These are phyloP conservation scores for Maudiozyma humilis DNA, from an alignment of 1,139 yeast genomes.

Conservation along the genomic window DNA sequence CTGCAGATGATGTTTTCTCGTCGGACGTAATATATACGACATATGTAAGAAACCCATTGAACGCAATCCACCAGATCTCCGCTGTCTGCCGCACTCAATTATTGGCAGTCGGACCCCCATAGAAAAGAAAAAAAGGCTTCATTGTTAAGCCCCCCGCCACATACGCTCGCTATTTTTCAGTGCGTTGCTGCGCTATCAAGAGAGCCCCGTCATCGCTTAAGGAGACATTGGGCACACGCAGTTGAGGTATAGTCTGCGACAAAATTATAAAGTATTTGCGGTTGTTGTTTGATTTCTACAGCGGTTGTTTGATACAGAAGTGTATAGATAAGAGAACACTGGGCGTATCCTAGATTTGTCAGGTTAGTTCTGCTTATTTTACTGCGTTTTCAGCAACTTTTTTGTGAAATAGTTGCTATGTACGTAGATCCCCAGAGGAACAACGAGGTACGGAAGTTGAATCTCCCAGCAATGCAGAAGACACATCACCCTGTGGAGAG, in stretches of 20 bases:
- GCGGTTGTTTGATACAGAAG: no score
- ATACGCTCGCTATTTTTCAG: not conserved
- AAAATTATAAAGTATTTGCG: no score
- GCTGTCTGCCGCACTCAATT: no score
- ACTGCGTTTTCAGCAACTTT: not conserved
- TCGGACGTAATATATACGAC: no score
- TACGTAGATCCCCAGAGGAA: conserved; percentile 23
- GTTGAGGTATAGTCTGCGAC: no score
- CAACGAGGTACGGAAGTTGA: conserved; percentile 18
- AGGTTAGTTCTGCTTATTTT: no score
- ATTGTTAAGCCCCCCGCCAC: not conserved
- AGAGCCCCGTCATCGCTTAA: not conserved
- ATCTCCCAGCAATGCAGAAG: conserved; percentile 7
- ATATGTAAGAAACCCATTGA: no score
- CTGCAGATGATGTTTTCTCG: no score
- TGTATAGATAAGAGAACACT: no score
- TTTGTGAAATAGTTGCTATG: conserved; percentile 9
- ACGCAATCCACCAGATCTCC: no score
- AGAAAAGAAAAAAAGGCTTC: not conserved
- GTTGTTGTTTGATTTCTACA: no score
- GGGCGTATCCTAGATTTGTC: no score
- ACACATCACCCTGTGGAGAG: conserved; percentile 1
- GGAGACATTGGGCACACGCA: not conserved
- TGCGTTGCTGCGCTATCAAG: not conserved
- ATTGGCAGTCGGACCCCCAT: not conserved